A percentile compares a stretch with the other conserved stretches of the same genome.
Conservation (phyloP, 495 filamentous ascomycete species). For the Penicillium bovifimosum region DNA sequence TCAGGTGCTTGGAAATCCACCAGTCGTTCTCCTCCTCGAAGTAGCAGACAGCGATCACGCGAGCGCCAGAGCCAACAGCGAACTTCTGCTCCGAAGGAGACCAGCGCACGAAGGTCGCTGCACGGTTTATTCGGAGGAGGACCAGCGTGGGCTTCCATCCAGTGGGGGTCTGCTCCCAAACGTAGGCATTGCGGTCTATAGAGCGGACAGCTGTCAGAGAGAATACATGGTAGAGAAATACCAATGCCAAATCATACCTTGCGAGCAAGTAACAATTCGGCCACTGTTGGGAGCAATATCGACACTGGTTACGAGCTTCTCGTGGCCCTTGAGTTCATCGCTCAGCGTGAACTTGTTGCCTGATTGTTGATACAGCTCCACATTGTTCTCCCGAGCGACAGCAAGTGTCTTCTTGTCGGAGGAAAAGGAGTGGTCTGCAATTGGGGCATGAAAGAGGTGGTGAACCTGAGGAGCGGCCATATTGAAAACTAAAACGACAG, state of each 20-base stretch:
- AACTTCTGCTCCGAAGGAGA: slow-evolving; percentile 96
- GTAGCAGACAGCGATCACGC: slow-evolving; percentile 96
- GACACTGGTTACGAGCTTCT: slow-evolving; percentile 92
- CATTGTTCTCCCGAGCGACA: slow-evolving; percentile 82
- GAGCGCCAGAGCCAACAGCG: slow-evolving; percentile 90
- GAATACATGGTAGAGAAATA: background rate
- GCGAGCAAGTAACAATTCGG: slow-evolving; percentile 94
- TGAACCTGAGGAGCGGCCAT: slow-evolving; percentile 90
- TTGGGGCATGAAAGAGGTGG: slow-evolving; percentile 93
- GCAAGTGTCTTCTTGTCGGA: slow-evolving; percentile 84
- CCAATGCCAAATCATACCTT: slow-evolving; percentile 51
- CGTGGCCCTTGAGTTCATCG: slow-evolving; percentile 91
- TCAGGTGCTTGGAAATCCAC: slow-evolving; percentile 99
- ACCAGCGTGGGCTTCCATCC: slow-evolving; percentile 98
- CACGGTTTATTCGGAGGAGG: slow-evolving; percentile 92
- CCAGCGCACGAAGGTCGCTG: slow-evolving; percentile 96
- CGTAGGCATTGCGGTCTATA: slow-evolving; percentile 94
- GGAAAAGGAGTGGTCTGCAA: slow-evolving; percentile 97
- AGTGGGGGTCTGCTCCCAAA: slow-evolving; percentile 86
- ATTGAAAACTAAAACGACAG: slow-evolving; percentile 57
- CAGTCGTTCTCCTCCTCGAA: slow-evolving; percentile 99
- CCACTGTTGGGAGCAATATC: slow-evolving; percentile 89
- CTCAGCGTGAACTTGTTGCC: slow-evolving; percentile 75
- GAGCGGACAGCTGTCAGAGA: slow-evolving; percentile 3
- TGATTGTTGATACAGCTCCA: slow-evolving; percentile 77